A percentile compares a stretch with the other conserved stretches of the same genome.
These are phyloP conservation scores for Aspergillus hancockii DNA, from an alignment of 495 filamentous ascomycete genomes.

Conservation along the genomic window DNA sequence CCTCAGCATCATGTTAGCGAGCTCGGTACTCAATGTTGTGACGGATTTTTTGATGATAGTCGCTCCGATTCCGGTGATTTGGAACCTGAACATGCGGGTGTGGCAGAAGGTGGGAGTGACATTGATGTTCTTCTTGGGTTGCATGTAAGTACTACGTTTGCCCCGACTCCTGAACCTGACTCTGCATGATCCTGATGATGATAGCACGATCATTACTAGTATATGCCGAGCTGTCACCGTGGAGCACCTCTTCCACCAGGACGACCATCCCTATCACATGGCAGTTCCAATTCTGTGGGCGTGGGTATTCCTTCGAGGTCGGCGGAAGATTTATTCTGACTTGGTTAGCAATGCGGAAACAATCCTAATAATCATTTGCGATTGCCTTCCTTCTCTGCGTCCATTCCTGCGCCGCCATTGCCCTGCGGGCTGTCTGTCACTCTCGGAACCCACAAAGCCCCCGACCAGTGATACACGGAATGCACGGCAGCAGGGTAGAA, in stretches of 20 bases:
- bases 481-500: not conserved
- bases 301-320: not conserved
- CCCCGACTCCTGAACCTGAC: not conserved
- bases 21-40: not conserved
- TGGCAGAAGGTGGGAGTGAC: not conserved
- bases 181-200: not conserved
- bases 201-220: not conserved
- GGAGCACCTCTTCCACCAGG: not conserved
- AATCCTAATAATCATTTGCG: not conserved
- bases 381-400: not conserved
- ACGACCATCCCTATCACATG: not conserved
- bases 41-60: constrained; percentile 4
- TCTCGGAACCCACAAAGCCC: not conserved
- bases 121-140: not conserved
- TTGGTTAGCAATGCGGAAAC: not conserved
- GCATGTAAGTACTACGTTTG: not conserved
- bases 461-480: not conserved
- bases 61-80: not conserved
- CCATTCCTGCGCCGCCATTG: not conserved
- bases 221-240: not conserved
- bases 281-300: not conserved
- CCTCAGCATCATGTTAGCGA: not conserved
- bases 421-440: not conserved
- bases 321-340: not conserved
- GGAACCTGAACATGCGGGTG: not conserved